Conservation (phyloP, 2,329 filamentous ascomycete genomes). For the Dryadomyces quercivorus region DNA sequence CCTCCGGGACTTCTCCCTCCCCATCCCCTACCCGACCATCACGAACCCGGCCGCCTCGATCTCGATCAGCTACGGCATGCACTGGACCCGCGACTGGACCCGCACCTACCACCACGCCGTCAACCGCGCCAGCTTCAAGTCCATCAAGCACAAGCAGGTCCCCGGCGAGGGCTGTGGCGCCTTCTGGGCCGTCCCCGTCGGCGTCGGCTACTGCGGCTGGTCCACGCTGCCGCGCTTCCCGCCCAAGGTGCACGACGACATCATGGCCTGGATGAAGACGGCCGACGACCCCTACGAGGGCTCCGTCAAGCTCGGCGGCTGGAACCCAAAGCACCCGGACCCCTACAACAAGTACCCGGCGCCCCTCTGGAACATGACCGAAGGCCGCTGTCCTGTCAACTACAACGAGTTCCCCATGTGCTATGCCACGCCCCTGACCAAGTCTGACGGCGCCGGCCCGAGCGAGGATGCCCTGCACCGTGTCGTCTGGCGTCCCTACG, state of each 20-base stretch:
- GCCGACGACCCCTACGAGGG: constrained; percentile 2
- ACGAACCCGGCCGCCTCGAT: not conserved
- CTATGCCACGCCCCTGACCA: not conserved
- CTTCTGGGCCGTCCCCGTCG: constrained; percentile 10
- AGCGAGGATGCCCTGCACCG: constrained; percentile 5
- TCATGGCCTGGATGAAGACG: not conserved
- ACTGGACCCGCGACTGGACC: constrained; percentile 9
- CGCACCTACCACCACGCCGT: constrained; percentile 5
- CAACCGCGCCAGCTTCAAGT: constrained; percentile 5
- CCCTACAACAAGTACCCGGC: not conserved
- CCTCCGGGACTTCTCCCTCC: not conserved
- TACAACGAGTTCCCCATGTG: constrained; percentile 9
- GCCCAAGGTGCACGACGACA: not conserved
- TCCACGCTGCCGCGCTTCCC: constrained; percentile 6
- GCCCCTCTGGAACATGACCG: constrained; percentile 7
- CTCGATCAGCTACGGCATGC: not conserved
- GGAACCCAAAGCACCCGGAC: not conserved
- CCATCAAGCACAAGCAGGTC: constrained; percentile 7
- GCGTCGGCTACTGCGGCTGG: constrained; percentile 10
- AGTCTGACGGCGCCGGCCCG: not conserved
- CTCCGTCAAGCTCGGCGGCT: constrained; percentile 3
- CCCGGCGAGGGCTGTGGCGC: constrained; percentile 12
- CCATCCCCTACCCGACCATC: not conserved
- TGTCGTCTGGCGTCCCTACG: constrained; percentile 7
- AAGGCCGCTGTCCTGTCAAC: constrained; percentile 8